Evolutionary conservation across 2,329 filamentous ascomycete genomes (phyloP).

Genomic region (Endothia cerciana): DNA sequence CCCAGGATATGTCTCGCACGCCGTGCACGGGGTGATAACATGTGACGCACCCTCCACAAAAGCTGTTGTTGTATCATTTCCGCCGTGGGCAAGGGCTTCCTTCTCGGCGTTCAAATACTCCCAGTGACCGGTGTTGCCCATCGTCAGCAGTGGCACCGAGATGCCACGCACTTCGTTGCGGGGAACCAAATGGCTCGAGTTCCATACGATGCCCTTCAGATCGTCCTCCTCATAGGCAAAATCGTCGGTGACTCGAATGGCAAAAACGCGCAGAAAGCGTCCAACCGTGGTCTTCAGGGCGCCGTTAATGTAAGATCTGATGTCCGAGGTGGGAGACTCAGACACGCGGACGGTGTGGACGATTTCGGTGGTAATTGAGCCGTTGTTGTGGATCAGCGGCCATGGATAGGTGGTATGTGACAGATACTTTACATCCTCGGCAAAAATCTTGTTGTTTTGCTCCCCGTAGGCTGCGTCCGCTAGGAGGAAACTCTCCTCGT

Average conservation of each 20-base stretch:
- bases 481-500: conserved; percentile 32
- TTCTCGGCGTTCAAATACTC: conserved; percentile 34
- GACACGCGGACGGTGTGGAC: conserved; percentile 30
- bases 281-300: conserved; percentile 14
- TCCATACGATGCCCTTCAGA: conserved; percentile 29
- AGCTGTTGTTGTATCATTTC: conserved; percentile 30
- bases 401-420: conserved; percentile 31
- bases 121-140: conserved; percentile 31
- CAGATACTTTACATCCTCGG: conserved; percentile 31
- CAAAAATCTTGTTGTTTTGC: conserved; percentile 32
- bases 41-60: conserved; percentile 34
- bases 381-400: conserved; percentile 32
- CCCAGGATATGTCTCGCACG: conserved; percentile 32
- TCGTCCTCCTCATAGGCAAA: conserved; percentile 19
- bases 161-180: conserved; percentile 27
- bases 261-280: conserved; percentile 17
- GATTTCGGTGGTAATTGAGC: conserved; percentile 28
- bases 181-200: conserved; percentile 31
- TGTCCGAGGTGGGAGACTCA: neutral
- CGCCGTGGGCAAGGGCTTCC: conserved; percentile 28
- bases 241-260: conserved; percentile 13
- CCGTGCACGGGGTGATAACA: conserved; percentile 31
- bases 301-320: conserved; percentile 11
- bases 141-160: conserved; percentile 26
- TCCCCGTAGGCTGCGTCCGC: conserved; percentile 29